Evolutionary conservation across 2,329 filamentous ascomycete genomes (phyloP), one percentile per base, ranked within the genome.

Genomic region (Sclerotinia glacialis): DNA sequence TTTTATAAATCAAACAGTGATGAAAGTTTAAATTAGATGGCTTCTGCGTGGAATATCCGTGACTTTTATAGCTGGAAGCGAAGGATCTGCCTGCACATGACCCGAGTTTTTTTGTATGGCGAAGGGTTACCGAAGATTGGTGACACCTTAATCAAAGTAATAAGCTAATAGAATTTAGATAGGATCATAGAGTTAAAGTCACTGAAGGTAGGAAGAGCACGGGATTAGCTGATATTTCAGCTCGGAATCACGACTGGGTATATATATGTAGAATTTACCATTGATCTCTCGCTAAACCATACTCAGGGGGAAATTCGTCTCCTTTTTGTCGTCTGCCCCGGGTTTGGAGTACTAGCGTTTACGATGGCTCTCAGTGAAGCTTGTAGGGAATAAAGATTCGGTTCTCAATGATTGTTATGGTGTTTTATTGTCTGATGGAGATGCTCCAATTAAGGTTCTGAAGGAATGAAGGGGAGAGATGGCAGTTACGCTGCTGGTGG

Each of bases 401-500:
- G 16, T 60, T 23, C 26, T 47, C 6, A 1, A 49, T 60, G 28
- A 60, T 47, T 49, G 44, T 34, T 60, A 49, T 60, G 44, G 56
- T 18, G n/a, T n/a, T n/a, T n/a, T n/a, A n/a, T n/a, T n/a, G n/a
- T n/a, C n/a, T n/a, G n/a, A n/a, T n/a, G n/a, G n/a, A 34, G 1
- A 53, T 40, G 67, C 56, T 7, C 62, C 66, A 8, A 58, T 52
- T 7, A 37, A 58, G 14, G 23, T 67, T 16, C 47, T 66, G 31
- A 42, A 62, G 34, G 66, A 66, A 21, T 31, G 67, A 59, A 44
- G 67, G 18, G 52, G 31, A 53, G 67, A 54, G 59, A 12, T 58
- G n/a, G 54, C 31, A n/a, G 7, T 50, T 42, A 46, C 42, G 1
- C 65, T 54, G 44, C 12, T 11, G 11, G 47, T 18, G 16, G 16